phyloP scores from a whole-genome alignment of 1,284 basidiomycete genomes.

The Pisolithus thermaeus region DNA sequence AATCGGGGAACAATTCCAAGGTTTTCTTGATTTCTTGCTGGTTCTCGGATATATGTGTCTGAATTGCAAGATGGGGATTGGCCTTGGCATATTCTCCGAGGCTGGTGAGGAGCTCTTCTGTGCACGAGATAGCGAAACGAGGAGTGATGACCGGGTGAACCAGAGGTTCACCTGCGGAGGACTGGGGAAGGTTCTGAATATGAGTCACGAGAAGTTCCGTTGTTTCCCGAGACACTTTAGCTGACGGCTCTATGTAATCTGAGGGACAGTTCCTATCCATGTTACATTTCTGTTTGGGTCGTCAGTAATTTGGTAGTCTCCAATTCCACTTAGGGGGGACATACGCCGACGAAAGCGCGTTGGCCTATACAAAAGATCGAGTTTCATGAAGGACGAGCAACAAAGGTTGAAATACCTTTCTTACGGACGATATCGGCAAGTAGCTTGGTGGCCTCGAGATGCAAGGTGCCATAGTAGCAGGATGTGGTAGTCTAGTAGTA shows the following conservation, averaged over 20 bases:
- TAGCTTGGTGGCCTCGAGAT: conserved; percentile 75
- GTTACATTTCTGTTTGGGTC: conserved; percentile 78
- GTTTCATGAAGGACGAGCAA: not conserved
- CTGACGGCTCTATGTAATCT: conserved; percentile 69
- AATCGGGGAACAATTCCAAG: conserved; percentile 57
- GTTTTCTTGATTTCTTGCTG: conserved; percentile 67
- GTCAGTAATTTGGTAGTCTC: conserved; percentile 9
- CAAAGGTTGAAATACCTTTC: conserved; percentile 39
- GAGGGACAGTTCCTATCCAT: conserved; percentile 77
- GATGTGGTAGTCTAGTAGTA: conserved; percentile 80
- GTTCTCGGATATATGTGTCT: conserved; percentile 95
- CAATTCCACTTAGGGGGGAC: conserved; percentile 20
- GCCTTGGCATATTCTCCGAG: conserved; percentile 51
- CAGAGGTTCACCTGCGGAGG: conserved; percentile 35
- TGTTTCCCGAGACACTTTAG: conserved; percentile 49
- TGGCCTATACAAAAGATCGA: conserved; percentile 51
- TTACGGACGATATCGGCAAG: conserved; percentile 73
- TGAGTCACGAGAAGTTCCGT: conserved; percentile 67
- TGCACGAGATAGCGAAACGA: conserved; percentile 93
- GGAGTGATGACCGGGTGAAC: conserved; percentile 92
- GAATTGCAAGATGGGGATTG: conserved; percentile 66
- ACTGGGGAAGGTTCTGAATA: conserved; percentile 52
- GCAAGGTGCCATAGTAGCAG: conserved; percentile 87
- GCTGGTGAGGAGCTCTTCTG: conserved; percentile 59
- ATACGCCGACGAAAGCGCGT: conserved; percentile 79